phyloP scores from a whole-genome alignment of 2,329 filamentous ascomycete genomes.

The Colletotrichum gloeosporioides region DNA sequence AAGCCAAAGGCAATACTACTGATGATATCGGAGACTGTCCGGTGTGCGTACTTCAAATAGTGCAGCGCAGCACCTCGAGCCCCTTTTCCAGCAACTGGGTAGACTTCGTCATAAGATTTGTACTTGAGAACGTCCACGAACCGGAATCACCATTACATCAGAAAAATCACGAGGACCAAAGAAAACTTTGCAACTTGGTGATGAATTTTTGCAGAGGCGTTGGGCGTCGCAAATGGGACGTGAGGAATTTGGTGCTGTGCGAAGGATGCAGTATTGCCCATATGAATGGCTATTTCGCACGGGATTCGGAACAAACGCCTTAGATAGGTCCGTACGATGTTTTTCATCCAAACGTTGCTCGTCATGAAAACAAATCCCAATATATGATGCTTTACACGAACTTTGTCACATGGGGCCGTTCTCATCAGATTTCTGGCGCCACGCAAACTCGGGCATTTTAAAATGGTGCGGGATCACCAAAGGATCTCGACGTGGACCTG shows the following conservation, averaged over 20 bases:
- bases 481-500: background rate
- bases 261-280: background rate
- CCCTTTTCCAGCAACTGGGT: background rate
- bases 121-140: background rate
- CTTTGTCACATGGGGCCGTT: background rate
- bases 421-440: background rate
- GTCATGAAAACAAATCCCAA: background rate
- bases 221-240: background rate
- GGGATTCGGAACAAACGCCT: background rate
- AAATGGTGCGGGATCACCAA: background rate
- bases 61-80: background rate
- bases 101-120: background rate
- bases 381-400: background rate
- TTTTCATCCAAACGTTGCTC: background rate
- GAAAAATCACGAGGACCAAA: background rate
- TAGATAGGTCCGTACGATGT: background rate
- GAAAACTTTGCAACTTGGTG: background rate
- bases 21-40: background rate
- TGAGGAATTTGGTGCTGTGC: background rate
- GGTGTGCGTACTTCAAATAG: background rate
- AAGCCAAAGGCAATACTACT: background rate
- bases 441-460: background rate
- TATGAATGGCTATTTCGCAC: background rate
- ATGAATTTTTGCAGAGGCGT: background rate
- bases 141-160: background rate